phyloP scores from a whole-genome alignment of 2,329 filamentous ascomycete species.

The Microdochium paspali region DNA sequence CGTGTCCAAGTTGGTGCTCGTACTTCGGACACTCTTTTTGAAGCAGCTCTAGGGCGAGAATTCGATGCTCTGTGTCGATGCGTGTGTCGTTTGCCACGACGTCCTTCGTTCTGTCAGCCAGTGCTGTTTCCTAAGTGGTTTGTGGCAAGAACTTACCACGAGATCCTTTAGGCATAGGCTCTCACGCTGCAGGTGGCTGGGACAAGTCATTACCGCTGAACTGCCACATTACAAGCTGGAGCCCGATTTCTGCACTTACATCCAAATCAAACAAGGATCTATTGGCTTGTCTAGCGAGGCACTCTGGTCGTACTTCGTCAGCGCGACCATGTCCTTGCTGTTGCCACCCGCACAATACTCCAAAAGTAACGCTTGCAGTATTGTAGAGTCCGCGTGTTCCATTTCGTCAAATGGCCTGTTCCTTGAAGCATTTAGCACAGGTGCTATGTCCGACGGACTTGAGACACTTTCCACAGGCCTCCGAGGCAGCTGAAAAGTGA shows the following conservation, averaged over 20 bases:
- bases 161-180: neutral
- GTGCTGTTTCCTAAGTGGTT: no score
- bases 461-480: neutral
- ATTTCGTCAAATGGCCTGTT: neutral
- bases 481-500: neutral
- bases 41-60: neutral
- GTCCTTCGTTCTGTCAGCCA: neutral
- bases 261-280: neutral
- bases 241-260: neutral
- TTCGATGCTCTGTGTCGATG: neutral
- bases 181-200: neutral
- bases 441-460: neutral
- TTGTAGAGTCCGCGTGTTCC: neutral
- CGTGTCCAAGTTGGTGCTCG: neutral
- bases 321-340: neutral
- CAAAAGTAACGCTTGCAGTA: neutral
- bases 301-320: neutral
- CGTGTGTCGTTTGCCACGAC: neutral
- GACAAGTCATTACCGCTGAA: neutral
- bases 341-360: neutral
- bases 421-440: neutral
- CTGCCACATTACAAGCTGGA: neutral
- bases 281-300: neutral
- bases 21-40: neutral
- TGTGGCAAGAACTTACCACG: neutral